Evolutionary conservation across 495 filamentous ascomycete species (phyloP), one percentile per base, ranked within the genome.

Genomic region (Aspergillus heteromorphus): DNA sequence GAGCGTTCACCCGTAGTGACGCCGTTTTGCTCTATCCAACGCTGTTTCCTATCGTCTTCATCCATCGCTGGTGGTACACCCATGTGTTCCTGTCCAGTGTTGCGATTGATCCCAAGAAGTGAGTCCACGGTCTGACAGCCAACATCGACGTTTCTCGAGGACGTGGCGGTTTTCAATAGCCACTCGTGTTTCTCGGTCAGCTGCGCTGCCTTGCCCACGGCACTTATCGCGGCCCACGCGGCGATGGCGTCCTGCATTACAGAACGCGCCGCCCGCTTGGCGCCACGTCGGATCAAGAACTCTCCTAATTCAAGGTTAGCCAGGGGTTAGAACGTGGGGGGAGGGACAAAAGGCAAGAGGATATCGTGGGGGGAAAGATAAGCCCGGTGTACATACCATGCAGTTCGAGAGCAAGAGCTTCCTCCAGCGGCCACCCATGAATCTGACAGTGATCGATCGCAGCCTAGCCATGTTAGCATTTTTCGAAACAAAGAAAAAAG

Each of bases 391-490:
- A 41, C 64, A 36, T 61, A 69, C 66, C 78, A 49, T 79, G 75
- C 34, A 95, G 66, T 69, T 95, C 91, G 61, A 87, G 85, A 6
- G 85, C 80, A 18, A 92, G 79, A 0, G 87, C 91, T 63, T 95
- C 87, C 58, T 95, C 91, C 40, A 95, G 78, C 10, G 82, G 68
- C 65, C 89, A 90, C 49, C 81, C 82, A 66, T 95, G 80, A 40
- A 91, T 76, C 54, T 91, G 80, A 40, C 86, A 85, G 67, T 95
- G 89, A 60, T 95, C 89, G 38, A 91, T 76, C 17, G 86, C 83
- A 53, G 81, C 77, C 61, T 68, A 51, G 13, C 0, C 45, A 23
- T 25, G 18, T 55, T 53, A 51, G 16, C 50, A 43, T 21, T 20
- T 18, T 21, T 36, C 25, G n/a, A 4, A 42, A 17, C 17, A 19